A percentile compares a stretch with the other conserved stretches of the same genome.
These are phyloP conservation scores for Botryotinia convoluta DNA, from an alignment of 2,329 filamentous ascomycete species.

Conservation along the genomic window DNA sequence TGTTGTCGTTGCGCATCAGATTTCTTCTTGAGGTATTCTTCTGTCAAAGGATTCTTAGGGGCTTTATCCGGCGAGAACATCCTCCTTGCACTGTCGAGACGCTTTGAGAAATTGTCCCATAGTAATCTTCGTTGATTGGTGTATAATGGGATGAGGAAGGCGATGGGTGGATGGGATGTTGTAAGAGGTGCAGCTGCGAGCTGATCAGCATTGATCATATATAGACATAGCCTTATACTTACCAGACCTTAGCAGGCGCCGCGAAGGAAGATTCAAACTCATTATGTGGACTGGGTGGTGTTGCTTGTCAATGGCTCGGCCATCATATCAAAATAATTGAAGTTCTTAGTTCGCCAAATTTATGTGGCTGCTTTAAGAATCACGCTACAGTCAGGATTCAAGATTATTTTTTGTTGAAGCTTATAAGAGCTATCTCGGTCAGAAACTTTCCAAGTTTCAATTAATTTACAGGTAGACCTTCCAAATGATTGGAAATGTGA, in stretches of 20 bases:
- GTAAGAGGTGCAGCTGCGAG: conserved; percentile 29
- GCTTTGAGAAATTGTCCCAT: conserved; percentile 12
- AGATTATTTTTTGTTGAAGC: background rate
- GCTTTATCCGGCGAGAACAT: conserved; percentile 17
- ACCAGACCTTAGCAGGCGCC: conserved; percentile 62
- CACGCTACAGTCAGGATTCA: background rate
- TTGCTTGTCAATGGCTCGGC: background rate
- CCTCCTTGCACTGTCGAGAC: conserved; percentile 2
- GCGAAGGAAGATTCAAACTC: conserved; percentile 63
- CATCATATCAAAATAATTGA: conserved; percentile 20
- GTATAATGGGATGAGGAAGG: conserved; percentile 30
- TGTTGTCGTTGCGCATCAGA: conserved; percentile 19
- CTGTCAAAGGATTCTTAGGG: conserved; percentile 55
- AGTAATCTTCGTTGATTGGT: conserved; percentile 34
- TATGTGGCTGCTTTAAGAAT: conserved; percentile 17
- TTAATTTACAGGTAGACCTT: background rate
- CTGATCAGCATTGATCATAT: conserved; percentile 28
- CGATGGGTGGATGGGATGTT: conserved; percentile 44
- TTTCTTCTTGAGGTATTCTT: conserved; percentile 50
- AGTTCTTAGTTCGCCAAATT: conserved; percentile 21
- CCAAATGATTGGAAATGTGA: no score
- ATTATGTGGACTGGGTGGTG: conserved; percentile 44
- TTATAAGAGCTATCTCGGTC: background rate
- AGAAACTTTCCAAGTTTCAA: background rate
- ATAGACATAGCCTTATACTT: conserved; percentile 35